Evolutionary conservation across 805 yeast genomes (phyloP).

Genomic region (Ogataea pignaliae): DNA sequence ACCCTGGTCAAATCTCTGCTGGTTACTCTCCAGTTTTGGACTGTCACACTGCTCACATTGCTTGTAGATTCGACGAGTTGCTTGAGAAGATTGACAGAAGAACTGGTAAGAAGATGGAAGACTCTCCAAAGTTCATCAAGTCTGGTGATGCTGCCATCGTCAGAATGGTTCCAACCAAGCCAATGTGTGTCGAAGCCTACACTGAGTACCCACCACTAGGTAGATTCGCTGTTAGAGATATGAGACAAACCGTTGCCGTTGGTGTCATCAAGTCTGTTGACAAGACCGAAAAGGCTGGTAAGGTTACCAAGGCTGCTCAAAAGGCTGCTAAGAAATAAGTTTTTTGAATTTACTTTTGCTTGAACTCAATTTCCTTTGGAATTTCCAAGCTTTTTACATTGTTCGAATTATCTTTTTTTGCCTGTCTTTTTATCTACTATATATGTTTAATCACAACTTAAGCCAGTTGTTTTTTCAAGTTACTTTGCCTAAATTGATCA

Average conservation of each 20-base stretch:
- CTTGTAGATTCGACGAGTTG: constrained; percentile 78
- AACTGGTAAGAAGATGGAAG: constrained; percentile 89
- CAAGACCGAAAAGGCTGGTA: constrained; percentile 79
- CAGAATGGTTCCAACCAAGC: constrained; percentile 81
- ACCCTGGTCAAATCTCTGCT: constrained; percentile 87
- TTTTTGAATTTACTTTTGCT: constrained; percentile 11
- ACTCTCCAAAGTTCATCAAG: constrained; percentile 87
- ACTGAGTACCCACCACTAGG: constrained; percentile 95
- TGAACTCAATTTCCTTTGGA: constrained; percentile 1
- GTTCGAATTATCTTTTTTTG: too few species aligned
- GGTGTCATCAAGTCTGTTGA: constrained; percentile 97
- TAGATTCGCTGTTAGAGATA: constrained; percentile 98
- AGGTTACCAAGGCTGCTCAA: constrained; percentile 95
- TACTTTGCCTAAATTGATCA: not conserved
- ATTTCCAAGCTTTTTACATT: not conserved
- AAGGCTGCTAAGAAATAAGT: constrained; percentile 74
- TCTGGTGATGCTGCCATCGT: constrained; percentile 97
- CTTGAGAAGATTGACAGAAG: constrained; percentile 85
- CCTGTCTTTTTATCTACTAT: not conserved
- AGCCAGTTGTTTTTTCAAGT: too few species aligned
- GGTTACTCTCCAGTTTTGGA: constrained; percentile 91
- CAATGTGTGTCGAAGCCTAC: constrained; percentile 94
- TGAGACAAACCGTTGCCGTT: constrained; percentile 99
- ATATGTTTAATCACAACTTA: not conserved
- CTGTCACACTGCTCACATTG: constrained; percentile 92